These are phyloP conservation scores for Furcasterigmium furcatum DNA, from an alignment of 2,329 filamentous ascomycete species.

Conservation along the genomic window DNA sequence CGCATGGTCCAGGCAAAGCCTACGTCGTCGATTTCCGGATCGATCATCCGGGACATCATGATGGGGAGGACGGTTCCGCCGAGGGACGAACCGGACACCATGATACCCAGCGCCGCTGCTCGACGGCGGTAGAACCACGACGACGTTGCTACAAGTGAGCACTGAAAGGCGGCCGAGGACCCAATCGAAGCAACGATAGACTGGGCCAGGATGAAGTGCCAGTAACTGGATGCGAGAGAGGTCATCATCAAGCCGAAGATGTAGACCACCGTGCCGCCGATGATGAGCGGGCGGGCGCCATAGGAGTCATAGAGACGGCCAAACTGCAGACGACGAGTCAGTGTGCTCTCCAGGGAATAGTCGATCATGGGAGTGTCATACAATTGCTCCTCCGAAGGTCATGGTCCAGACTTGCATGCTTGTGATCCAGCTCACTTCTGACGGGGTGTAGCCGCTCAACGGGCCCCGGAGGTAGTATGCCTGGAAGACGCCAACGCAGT, in stretches of 20 bases:
- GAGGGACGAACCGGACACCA: constrained; percentile 49
- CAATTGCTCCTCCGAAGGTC: constrained; percentile 45
- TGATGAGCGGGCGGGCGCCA: constrained; percentile 56
- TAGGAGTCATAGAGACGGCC: constrained; percentile 64
- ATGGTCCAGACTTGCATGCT: constrained; percentile 48
- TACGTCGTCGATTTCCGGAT: constrained; percentile 31
- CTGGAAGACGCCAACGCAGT: constrained; percentile 53
- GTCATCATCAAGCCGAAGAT: constrained; percentile 66
- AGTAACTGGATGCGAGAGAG: constrained; percentile 43
- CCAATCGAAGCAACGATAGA: constrained; percentile 36
- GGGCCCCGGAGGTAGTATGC: constrained; percentile 51
- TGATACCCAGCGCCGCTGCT: constrained; percentile 50
- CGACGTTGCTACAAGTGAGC: constrained; percentile 35
- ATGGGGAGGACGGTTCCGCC: constrained; percentile 60
- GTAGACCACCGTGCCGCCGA: constrained; percentile 51
- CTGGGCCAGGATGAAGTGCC: constrained; percentile 41
- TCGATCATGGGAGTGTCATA: constrained; percentile 22
- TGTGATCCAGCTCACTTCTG: constrained; percentile 57
- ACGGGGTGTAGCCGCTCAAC: constrained; percentile 43
- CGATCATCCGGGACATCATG: constrained; percentile 53
- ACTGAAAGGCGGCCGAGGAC: constrained; percentile 38
- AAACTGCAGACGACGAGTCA: constrained; percentile 22
- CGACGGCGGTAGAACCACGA: constrained; percentile 52
- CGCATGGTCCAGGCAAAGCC: constrained; percentile 48
- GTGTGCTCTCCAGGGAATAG: not conserved